Conservation (phyloP, 371 early-diverging fungal genomes). For the Mucor saturninus region DNA sequence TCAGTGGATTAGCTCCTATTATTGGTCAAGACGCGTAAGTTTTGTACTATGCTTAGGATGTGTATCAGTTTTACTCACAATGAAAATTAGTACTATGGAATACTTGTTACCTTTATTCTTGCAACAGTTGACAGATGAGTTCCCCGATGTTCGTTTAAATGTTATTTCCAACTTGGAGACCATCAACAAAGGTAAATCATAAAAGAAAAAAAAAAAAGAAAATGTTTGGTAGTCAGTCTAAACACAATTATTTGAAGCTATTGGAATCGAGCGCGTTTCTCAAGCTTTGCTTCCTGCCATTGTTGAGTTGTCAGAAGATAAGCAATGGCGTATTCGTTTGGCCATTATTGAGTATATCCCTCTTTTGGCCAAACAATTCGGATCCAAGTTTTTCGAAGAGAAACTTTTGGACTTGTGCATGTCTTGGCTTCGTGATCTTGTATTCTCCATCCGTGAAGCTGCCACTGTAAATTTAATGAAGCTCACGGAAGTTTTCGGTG, state of each 20-base stretch:
- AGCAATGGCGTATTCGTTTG: slow-evolving; percentile 98
- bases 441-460: slow-evolving; percentile 97
- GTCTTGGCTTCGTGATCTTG: slow-evolving; percentile 96
- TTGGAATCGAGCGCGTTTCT: slow-evolving; percentile 96
- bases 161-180: slow-evolving; percentile 96
- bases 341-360: slow-evolving; percentile 99
- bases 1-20: slow-evolving; percentile 93
- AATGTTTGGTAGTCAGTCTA: neutral
- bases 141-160: slow-evolving; percentile 96
- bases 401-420: slow-evolving; percentile 92
- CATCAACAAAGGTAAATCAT: slow-evolving; percentile 78
- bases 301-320: slow-evolving; percentile 97
- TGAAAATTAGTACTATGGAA: slow-evolving; percentile 78
- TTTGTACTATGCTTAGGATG: neutral
- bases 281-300: slow-evolving; percentile 97
- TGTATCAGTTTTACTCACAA: neutral
- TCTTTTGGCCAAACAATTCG: slow-evolving; percentile 92
- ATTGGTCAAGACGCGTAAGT: slow-evolving; percentile 91
- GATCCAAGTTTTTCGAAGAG: slow-evolving; percentile 95
- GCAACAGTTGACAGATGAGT: slow-evolving; percentile 94
- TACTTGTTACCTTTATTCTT: slow-evolving; percentile 93
- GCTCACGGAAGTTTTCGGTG: slow-evolving; percentile 96
- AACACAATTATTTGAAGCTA: slow-evolving; percentile 58
- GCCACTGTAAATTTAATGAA: slow-evolving; percentile 91
- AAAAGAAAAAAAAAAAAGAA: neutral